These are phyloP conservation scores for Daldinia concentrica DNA, from an alignment of 495 filamentous ascomycete species.

Conservation along the genomic window DNA sequence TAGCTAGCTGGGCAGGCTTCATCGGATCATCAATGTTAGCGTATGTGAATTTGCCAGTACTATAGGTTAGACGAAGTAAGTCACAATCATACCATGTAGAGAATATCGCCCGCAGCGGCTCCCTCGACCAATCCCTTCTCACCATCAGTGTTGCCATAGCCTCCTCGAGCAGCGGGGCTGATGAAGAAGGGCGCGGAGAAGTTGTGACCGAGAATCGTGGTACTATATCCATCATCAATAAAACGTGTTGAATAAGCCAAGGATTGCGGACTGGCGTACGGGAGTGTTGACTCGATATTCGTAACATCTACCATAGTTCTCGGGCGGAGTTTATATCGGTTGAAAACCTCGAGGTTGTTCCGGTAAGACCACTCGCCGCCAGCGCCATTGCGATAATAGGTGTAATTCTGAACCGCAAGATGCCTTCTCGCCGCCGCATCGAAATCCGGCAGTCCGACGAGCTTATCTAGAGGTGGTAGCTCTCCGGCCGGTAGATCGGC, in stretches of 20 bases:
- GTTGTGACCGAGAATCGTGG: slow-evolving; percentile 51
- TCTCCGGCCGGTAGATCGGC: slow-evolving; percentile 32
- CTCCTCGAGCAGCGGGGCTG: slow-evolving; percentile 49
- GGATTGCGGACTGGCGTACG: slow-evolving; percentile 10
- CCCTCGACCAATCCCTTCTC: slow-evolving; percentile 52
- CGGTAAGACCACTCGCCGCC: slow-evolving; percentile 54
- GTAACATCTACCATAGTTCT: slow-evolving; percentile 47
- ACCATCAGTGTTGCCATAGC: slow-evolving; percentile 47
- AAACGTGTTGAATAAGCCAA: neutral
- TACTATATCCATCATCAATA: slow-evolving; percentile 27
- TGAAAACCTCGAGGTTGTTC: slow-evolving; percentile 53
- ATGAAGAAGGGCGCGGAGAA: slow-evolving; percentile 58
- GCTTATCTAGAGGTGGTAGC: slow-evolving; percentile 43
- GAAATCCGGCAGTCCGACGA: slow-evolving; percentile 51
- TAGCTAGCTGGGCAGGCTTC: slow-evolving; percentile 43
- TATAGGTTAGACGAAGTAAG: neutral
- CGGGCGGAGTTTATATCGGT: slow-evolving; percentile 43
- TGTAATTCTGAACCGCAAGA: slow-evolving; percentile 46
- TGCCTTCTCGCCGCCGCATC: slow-evolving; percentile 48
- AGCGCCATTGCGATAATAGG: slow-evolving; percentile 55
- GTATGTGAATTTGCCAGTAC: neutral
- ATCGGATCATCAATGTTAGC: slow-evolving; percentile 7
- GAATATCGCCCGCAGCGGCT: slow-evolving; percentile 48
- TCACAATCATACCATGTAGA: slow-evolving; percentile 46
- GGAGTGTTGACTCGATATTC: slow-evolving; percentile 45